Conservation (phyloP, 1,284 basidiomycete species). For the Tylopilus sp. region DNA sequence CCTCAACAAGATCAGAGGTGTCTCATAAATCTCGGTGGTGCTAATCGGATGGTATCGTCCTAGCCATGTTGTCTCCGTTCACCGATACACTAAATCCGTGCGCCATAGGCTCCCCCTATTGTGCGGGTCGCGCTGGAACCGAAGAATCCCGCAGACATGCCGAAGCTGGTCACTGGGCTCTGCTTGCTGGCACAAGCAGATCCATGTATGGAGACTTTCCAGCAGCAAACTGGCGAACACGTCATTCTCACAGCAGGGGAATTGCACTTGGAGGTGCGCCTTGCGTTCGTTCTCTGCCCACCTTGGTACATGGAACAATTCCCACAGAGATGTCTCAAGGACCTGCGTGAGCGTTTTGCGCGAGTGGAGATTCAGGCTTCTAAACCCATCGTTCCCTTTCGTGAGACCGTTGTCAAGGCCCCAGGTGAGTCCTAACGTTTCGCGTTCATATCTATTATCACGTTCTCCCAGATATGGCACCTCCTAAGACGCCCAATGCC, state of each 20-base stretch:
- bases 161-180: constrained; percentile 84
- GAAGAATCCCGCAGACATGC: constrained; percentile 85
- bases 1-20: constrained; percentile 44
- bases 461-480: constrained; percentile 72
- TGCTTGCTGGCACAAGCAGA: constrained; percentile 93
- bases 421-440: constrained; percentile 44
- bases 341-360: constrained; percentile 93
- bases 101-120: constrained; percentile 74
- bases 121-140: constrained; percentile 96
- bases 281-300: not conserved
- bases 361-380: constrained; percentile 91
- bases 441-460: constrained; percentile 15
- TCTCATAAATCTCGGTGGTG: constrained; percentile 81
- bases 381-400: constrained; percentile 95
- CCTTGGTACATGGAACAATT: not conserved
- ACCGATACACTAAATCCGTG: constrained; percentile 4
- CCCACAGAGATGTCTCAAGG: constrained; percentile 85
- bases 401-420: constrained; percentile 88
- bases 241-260: constrained; percentile 97
- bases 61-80: not conserved
- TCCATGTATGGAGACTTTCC: constrained; percentile 95
- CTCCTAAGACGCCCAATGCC: constrained; percentile 72
- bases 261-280: constrained; percentile 84
- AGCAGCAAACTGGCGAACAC: constrained; percentile 96
- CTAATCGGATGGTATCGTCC: constrained; percentile 59